phyloP scores from a whole-genome alignment of 345 rosid species.

The Sisymbrium altissimum region DNA sequence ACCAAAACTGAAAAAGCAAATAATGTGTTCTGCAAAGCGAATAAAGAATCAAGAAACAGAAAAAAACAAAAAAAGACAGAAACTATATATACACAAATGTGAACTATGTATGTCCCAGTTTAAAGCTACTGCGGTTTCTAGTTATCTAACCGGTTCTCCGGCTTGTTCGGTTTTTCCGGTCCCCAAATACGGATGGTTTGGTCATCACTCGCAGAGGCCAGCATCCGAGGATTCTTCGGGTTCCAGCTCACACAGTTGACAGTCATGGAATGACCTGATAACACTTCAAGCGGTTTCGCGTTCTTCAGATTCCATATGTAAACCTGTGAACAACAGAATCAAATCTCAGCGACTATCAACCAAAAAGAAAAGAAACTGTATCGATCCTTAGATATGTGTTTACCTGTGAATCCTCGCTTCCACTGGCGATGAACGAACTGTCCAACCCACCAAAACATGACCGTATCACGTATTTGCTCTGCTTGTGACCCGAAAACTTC shows the following conservation, averaged over 20 bases:
- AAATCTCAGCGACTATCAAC: background rate
- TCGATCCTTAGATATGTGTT: background rate
- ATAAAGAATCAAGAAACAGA: constrained; percentile 21
- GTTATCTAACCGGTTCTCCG: constrained; percentile 18
- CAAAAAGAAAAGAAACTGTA: background rate
- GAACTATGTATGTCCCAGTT: background rate
- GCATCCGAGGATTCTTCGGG: constrained; percentile 62
- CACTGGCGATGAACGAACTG: constrained; percentile 80
- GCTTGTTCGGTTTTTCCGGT: constrained; percentile 34
- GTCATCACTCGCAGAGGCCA: constrained; percentile 89
- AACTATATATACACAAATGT: constrained; percentile 9
- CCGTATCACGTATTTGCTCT: constrained; percentile 71
- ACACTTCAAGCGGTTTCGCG: constrained; percentile 58
- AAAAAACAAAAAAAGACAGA: constrained; percentile 12
- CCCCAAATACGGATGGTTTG: constrained; percentile 81
- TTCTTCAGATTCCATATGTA: constrained; percentile 68
- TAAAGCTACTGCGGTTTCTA: background rate
- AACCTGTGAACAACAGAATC: constrained; percentile 47
- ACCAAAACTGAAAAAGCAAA: background rate
- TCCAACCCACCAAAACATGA: constrained; percentile 89
- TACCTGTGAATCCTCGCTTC: constrained; percentile 85
- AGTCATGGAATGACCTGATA: constrained; percentile 74
- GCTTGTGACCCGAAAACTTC: constrained; percentile 68
- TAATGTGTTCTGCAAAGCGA: constrained; percentile 29
- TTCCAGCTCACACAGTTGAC: constrained; percentile 94